phyloP scores from a whole-genome alignment of 257 asterid genomes.

The Nemophila menziesii region DNA sequence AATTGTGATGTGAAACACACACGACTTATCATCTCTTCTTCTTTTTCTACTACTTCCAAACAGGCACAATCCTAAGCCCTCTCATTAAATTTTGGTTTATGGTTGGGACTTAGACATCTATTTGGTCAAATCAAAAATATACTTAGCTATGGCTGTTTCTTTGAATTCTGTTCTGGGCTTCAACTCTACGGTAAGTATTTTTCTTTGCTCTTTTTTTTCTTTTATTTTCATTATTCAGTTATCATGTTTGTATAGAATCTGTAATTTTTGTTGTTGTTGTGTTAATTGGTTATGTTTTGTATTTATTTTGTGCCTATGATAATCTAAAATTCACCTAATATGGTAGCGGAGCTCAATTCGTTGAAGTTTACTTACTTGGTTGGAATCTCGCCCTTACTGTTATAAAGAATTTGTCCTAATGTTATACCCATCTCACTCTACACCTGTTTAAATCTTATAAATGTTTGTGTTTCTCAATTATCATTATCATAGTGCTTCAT shows the following conservation, averaged over 20 bases:
- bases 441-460: too few relatives aligned
- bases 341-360: too few relatives aligned
- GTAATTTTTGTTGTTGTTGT: too few relatives aligned
- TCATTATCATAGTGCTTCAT: not conserved
- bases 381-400: too few relatives aligned
- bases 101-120: not conserved
- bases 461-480: too few relatives aligned
- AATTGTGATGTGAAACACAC: not conserved
- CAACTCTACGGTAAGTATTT: not conserved
- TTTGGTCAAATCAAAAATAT: not conserved
- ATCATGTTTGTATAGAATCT: not conserved
- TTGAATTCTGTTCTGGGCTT: not conserved
- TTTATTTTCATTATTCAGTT: too few relatives aligned
- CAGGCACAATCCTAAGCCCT: not conserved
- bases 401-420: too few relatives aligned
- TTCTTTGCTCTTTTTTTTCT: too few relatives aligned
- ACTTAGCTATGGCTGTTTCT: not conserved
- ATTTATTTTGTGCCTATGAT: too few relatives aligned
- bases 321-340: too few relatives aligned
- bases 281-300: not conserved
- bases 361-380: too few relatives aligned
- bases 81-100: not conserved
- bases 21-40: not conserved
- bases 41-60: not conserved
- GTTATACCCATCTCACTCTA: too few relatives aligned